phyloP scores from a whole-genome alignment of 1,284 basidiomycete species.

The Earliella scabrosa region DNA sequence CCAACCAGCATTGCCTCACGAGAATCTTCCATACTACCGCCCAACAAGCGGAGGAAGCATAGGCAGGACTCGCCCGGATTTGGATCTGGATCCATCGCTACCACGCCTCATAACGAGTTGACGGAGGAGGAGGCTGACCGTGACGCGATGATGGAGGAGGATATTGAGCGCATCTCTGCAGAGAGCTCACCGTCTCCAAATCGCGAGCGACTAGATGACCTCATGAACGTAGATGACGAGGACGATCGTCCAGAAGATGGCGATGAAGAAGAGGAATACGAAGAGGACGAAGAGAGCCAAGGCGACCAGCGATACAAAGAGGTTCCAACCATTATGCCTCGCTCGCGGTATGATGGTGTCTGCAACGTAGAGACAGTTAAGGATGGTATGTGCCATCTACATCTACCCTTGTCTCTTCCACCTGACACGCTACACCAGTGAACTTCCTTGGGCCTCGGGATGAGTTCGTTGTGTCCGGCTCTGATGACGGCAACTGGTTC shows the following conservation, averaged over 20 bases:
- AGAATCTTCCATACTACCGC: constrained; percentile 14
- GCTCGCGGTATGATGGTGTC: constrained; percentile 69
- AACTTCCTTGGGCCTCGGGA: constrained; percentile 84
- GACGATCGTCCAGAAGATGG: constrained; percentile 31
- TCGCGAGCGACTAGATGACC: constrained; percentile 6
- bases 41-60: constrained; percentile 14
- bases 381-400: constrained; percentile 65
- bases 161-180: constrained; percentile 31
- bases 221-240: constrained; percentile 18
- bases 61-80: too few relatives aligned
- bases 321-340: constrained; percentile 73
- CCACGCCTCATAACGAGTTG: too few relatives aligned
- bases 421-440: constrained; percentile 48
- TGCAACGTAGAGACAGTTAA: constrained; percentile 90
- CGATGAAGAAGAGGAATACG: constrained; percentile 35
- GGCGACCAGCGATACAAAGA: constrained; percentile 35
- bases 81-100: too few relatives aligned
- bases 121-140: constrained; percentile 1
- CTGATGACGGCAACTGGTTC: constrained; percentile 88
- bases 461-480: constrained; percentile 85
- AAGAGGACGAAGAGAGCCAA: constrained; percentile 33
- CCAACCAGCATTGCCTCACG: constrained; percentile 14
- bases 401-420: background rate
- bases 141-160: constrained; percentile 33
- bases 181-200: constrained; percentile 12